These are phyloP conservation scores for Pichia ethanolica DNA, from an alignment of 805 yeast species.

Conservation along the genomic window DNA sequence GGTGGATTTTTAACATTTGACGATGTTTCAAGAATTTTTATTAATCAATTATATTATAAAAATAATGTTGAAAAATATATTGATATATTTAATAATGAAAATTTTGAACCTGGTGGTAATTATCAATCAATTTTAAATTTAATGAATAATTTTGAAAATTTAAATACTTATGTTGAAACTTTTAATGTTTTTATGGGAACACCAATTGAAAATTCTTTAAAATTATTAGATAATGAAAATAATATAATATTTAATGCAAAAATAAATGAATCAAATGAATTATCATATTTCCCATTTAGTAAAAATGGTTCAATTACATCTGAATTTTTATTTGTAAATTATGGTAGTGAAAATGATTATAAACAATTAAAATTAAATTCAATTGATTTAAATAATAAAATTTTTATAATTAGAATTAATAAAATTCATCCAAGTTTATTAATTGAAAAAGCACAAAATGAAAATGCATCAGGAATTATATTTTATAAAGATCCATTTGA, in stretches of 20 bases:
- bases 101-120: conserved; percentile 22
- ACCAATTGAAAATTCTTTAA: conserved; percentile 40
- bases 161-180: conserved; percentile 41
- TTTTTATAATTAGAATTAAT: conserved; percentile 52
- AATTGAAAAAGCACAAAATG: conserved; percentile 51
- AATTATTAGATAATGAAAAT: conserved; percentile 29
- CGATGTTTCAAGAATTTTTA: conserved; percentile 59
- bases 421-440: conserved; percentile 45
- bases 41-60: conserved; percentile 22
- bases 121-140: conserved; percentile 12
- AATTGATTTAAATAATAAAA: conserved; percentile 43
- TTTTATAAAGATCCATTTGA: conserved; percentile 53
- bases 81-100: conserved; percentile 13
- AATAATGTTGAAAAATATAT: conserved; percentile 18
- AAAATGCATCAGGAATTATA: conserved; percentile 58
- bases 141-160: conserved; percentile 16
- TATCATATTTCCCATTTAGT: conserved; percentile 55
- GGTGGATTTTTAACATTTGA: conserved; percentile 55
- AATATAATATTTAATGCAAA: conserved; percentile 39
- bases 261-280: conserved; percentile 37
- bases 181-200: conserved; percentile 51
- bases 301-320: conserved; percentile 55
- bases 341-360: conserved; percentile 54
- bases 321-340: conserved; percentile 51
- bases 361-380: conserved; percentile 30